Evolutionary conservation across 768 basidiomycete species (phyloP).

Genomic region (Inosperma sp.): DNA sequence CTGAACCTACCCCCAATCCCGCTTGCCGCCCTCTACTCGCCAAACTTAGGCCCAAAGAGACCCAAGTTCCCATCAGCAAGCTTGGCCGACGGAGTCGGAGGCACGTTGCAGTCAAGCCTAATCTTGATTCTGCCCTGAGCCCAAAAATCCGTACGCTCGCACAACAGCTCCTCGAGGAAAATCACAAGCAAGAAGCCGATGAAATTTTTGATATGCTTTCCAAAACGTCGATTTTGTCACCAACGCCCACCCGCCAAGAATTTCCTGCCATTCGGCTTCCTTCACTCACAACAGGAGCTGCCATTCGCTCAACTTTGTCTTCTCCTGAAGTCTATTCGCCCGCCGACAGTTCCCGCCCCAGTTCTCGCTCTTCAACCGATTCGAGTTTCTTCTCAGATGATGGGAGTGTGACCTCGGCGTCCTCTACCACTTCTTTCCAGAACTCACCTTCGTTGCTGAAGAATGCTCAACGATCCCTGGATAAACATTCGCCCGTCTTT

Average conservation of each 20-base stretch:
- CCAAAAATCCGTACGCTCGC: slow-evolving; percentile 29
- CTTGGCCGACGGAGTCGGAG: slow-evolving; percentile 19
- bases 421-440: slow-evolving; percentile 28
- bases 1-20: slow-evolving; percentile 19
- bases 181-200: slow-evolving; percentile 30
- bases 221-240: slow-evolving; percentile 28
- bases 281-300: slow-evolving; percentile 9
- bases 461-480: slow-evolving; percentile 2
- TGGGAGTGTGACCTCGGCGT: slow-evolving; percentile 31
- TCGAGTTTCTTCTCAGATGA: slow-evolving; percentile 26
- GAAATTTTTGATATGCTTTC: slow-evolving; percentile 37
- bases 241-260: slow-evolving; percentile 31
- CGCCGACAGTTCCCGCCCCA: slow-evolving; percentile 32
- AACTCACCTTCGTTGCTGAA: slow-evolving; percentile 18
- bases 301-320: slow-evolving; percentile 21
- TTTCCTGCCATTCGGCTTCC: slow-evolving; percentile 21
- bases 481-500: slow-evolving; percentile 13
- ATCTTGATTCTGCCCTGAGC: slow-evolving; percentile 20
- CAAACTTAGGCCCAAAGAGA: slow-evolving; percentile 14
- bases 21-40: slow-evolving; percentile 16
- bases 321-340: slow-evolving; percentile 21
- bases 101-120: slow-evolving; percentile 16
- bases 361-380: slow-evolving; percentile 36
- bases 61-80: slow-evolving; percentile 29
- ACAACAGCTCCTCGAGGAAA: slow-evolving; percentile 31